Evolutionary conservation across 306 rosid species (phyloP), one percentile per base, ranked within the genome.

Genomic region (Rubus idaeus): DNA sequence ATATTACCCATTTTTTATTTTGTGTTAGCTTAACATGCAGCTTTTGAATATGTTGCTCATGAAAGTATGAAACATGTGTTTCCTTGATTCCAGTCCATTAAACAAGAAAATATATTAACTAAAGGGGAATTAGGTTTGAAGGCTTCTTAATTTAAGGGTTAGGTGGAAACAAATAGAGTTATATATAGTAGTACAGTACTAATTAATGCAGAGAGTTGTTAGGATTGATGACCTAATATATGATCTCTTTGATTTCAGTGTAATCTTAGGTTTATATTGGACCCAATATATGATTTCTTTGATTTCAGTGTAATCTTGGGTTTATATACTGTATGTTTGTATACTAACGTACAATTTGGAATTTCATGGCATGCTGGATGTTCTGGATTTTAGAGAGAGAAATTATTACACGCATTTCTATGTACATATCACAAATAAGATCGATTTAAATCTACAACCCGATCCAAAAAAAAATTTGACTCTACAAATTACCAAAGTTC

Each of bases 51-150:
- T 53, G 26, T 18, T 53, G 23, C 8, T 53, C 18, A 53, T 17
- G 60, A 23, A 23, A 23, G 26, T 23, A 23, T 23, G 26, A 53
- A 53, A n/a, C 26, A 51, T 14, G 63, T 57, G 63, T 57, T 57
- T 20, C 37, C 35, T 4, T 57, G 12, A 11, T 57, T 53, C 7
- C 3, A 6, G 26, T n/a, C 57, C 71, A 42, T 57, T 37, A 70
- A 46, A 73, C 86, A 82, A 76, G 76, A 66, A 57, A 58, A 76
- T 13, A 73, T 3, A 45, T 46, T 41, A 18, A 12, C 51, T 10
- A 53, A 69, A 70, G 71, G 63, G 30, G 41, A 77, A 56, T 77
- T 85, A 77, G 83, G 80, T 73, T 80, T 75, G 16, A 68, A 68
- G 37, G 10, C 17, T 30, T 68, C 39, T 68, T 76, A 80, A 49